Percentiles rank a stretch among this genome's conserved stretches.
Conservation (phyloP, 1,284 basidiomycete genomes). For the Leccinum insolens region DNA sequence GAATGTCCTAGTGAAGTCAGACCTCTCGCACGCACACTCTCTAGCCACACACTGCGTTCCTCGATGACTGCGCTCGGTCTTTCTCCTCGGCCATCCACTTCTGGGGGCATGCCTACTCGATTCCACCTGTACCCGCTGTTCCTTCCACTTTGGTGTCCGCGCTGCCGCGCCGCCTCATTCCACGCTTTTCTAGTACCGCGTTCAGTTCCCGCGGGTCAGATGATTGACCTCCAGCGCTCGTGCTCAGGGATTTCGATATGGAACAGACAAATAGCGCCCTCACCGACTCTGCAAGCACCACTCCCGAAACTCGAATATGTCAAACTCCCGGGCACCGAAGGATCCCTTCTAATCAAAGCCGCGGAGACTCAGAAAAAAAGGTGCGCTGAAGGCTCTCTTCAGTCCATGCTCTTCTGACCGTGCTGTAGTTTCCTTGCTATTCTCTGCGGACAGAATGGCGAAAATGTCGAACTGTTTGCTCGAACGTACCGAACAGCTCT, state of each 20-base stretch:
- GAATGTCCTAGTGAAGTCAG: slow-evolving; percentile 17
- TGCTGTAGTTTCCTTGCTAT: slow-evolving; percentile 80
- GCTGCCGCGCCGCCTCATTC: slow-evolving; percentile 62
- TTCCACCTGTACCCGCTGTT: slow-evolving; percentile 32
- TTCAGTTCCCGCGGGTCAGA: slow-evolving; percentile 61
- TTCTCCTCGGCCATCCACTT: slow-evolving; percentile 29
- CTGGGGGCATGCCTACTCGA: slow-evolving; percentile 16
- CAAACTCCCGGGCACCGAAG: slow-evolving; percentile 88
- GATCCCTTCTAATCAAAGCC: slow-evolving; percentile 77
- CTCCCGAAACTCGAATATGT: slow-evolving; percentile 87
- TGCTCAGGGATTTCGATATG: slow-evolving; percentile 37
- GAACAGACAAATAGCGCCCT: slow-evolving; percentile 35
- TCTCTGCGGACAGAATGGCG: slow-evolving; percentile 88
- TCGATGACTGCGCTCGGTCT: slow-evolving; percentile 10
- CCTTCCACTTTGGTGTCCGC: slow-evolving; percentile 40
- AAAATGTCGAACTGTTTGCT: slow-evolving; percentile 89
- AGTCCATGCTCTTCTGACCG: slow-evolving; percentile 8
- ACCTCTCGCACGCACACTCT: slow-evolving; percentile 30
- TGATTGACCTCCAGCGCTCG: slow-evolving; percentile 45
- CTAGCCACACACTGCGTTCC: slow-evolving; percentile 20
- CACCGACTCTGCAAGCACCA: slow-evolving; percentile 54
- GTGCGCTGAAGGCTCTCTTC: slow-evolving; percentile 40
- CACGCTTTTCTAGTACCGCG: slow-evolving; percentile 69
- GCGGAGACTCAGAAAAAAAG: slow-evolving; percentile 88
- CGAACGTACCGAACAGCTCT: slow-evolving; percentile 82